These are phyloP conservation scores for Arthrinium phaeospermum DNA, from an alignment of 2,329 filamentous ascomycete genomes.

Conservation along the genomic window DNA sequence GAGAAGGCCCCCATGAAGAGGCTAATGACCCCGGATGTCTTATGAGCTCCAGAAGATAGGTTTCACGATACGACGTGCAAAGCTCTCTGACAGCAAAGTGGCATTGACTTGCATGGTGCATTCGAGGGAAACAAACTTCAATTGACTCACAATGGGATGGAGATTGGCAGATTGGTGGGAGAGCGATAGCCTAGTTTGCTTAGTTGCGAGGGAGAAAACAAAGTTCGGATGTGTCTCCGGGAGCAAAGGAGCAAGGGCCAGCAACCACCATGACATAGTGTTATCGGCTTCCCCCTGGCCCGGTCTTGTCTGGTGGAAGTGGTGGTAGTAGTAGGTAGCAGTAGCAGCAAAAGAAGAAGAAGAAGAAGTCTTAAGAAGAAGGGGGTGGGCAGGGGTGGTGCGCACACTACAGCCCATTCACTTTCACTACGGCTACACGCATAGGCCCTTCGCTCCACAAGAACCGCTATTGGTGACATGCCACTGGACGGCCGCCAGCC, in stretches of 20 bases:
- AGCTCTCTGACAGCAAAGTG: constrained; percentile 9
- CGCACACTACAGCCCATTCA: neutral
- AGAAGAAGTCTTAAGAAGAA: neutral
- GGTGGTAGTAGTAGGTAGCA: too few relatives aligned
- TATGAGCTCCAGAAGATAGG: neutral
- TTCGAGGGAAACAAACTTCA: constrained; percentile 17
- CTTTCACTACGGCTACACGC: constrained; percentile 8
- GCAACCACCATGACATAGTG: neutral
- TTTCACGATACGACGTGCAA: constrained; percentile 17
- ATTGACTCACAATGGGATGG: constrained; percentile 17
- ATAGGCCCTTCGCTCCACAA: neutral
- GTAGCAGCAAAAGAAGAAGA: neutral
- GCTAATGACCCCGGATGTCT: constrained; percentile 15
- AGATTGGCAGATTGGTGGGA: neutral
- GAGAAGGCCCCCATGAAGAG: neutral
- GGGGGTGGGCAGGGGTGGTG: constrained; percentile 4
- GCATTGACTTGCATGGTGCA: neutral
- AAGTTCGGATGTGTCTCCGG: constrained; percentile 7
- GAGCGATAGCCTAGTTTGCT: neutral
- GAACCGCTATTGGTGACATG: constrained; percentile 14
- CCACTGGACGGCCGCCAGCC: neutral
- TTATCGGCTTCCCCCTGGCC: neutral
- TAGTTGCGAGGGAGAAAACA: neutral
- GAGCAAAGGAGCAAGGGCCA: neutral
- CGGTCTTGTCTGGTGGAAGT: neutral